Base-by-base conservation (phyloP, 176 grass and related monocot species). In the Cenchrus fungigraminus region DNA sequence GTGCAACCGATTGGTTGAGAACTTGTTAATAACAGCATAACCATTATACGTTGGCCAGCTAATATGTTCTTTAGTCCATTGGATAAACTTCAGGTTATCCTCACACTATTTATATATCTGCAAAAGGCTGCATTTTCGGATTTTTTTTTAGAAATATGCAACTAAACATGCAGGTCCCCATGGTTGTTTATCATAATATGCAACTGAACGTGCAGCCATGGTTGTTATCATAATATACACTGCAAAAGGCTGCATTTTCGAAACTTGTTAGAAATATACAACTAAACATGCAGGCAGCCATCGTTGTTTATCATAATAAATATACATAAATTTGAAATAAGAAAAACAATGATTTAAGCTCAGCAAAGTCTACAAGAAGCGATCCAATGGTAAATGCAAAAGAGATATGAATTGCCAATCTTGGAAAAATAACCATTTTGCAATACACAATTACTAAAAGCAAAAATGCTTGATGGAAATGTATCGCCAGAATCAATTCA, bases 351-450 rank as follows among this genome's bases (percentile, higher is more conserved):
- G 37, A 40, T 40, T 40, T 40, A 3, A 76, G 37, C 20, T 68
- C 47, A 84, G 5, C 9, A 76, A 76, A 66, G 17, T 80, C 43
- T 9, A 61, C 9, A 78, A 69, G 12, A 42, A 71, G 29, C 37
- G 46, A 57, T 5, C 6, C 25, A 28, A 15, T 12, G 9, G 40
- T 11, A 72, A 12, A 20, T 45, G 14, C 1, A 45, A 59, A 50
- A 25, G 1, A 60, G 44, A 19, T 9, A 77, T 29, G 2, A 19
- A n/a, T 68, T 80, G 3, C 53, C 19, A 87, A 3, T 69, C 12
- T 19, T 12, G 42, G 7, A 76, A 76, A 9, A 45, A 68, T 45
- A 45, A 45, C 6, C 8, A 45, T 45, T 45, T 45, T 6, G 44
- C 44, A 16, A 79, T 42, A 11, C 11, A 22, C 11, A 42, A 12